phyloP scores from a whole-genome alignment of 2,329 filamentous ascomycete genomes.

The Alternaria sp. region DNA sequence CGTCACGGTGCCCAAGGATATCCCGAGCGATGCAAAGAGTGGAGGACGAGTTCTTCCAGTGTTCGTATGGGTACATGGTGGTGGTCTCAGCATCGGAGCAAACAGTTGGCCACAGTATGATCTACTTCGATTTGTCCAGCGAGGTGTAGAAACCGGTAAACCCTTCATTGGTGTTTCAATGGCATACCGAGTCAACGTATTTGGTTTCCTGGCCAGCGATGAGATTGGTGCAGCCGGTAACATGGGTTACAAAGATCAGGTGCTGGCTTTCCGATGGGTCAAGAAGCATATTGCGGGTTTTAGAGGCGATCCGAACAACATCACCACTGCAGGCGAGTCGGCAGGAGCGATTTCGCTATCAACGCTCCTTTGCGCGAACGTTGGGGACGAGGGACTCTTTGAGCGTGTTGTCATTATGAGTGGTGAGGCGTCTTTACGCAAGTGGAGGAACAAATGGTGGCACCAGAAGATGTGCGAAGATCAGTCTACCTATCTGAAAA shows the following conservation, averaged over 20 bases:
- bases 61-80: slow-evolving; percentile 61
- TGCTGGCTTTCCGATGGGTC: slow-evolving; percentile 48
- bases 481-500: slow-evolving; percentile 26
- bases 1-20: slow-evolving; percentile 39
- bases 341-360: slow-evolving; percentile 51
- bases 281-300: slow-evolving; percentile 48
- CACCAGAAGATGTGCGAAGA: slow-evolving; percentile 35
- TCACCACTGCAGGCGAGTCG: slow-evolving; percentile 54
- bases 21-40: not conserved
- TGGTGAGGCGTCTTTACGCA: slow-evolving; percentile 38
- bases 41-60: slow-evolving; percentile 52
- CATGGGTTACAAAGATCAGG: slow-evolving; percentile 45
- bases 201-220: slow-evolving; percentile 52
- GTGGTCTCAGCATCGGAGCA: slow-evolving; percentile 57
- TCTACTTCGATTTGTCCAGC: slow-evolving; percentile 52
- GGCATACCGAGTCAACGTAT: slow-evolving; percentile 42
- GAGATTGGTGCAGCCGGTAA: slow-evolving; percentile 51
- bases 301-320: slow-evolving; percentile 47
- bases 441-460: slow-evolving; percentile 33
- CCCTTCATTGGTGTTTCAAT: slow-evolving; percentile 54
- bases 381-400: slow-evolving; percentile 31
- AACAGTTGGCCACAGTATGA: slow-evolving; percentile 62
- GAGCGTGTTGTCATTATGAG: slow-evolving; percentile 40
- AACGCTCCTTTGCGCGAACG: slow-evolving; percentile 34
- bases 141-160: slow-evolving; percentile 50